Evolutionary conservation across 805 yeast genomes (phyloP), one percentile per base, ranked within the genome.

Genomic region (Kluyveromyces dobzhanskii): DNA sequence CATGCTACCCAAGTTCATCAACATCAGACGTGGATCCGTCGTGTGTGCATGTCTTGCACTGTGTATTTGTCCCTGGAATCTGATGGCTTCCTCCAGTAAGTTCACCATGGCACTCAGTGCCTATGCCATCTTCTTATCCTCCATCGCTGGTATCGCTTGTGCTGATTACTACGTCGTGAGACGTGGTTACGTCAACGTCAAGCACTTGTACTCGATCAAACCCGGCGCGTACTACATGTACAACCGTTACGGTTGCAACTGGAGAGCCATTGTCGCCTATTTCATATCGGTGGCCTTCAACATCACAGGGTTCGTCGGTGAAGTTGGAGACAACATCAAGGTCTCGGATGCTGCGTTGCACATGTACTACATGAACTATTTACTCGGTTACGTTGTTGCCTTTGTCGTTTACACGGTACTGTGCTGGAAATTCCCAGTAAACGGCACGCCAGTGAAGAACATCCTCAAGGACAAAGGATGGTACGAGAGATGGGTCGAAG

Each of bases 251-350:
- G 95, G 95, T 29, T 50, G 75, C 59, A 85, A 85, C 56, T 84
- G 94, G 92, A 71, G 94, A 57, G 95, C 90, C 2, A 78, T 75
- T 48, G 75, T 70, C 24, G 92, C 95, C 1, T 86, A 86, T 57
- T 57, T 86, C 47, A 70, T 79, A 48, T 95, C 95, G 40, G 79
- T 87, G 43, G 65, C 77, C 26, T 92, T 94, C 34, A 86, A 85
- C 52, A 79, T 86, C 53, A 82, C 82, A 16, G 96, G 96, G 1
- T 86, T 86, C 50, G 90, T 80, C 5, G 86, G 94, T 46, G 86
- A 87, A 8, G 77, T 84, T 17, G 45, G 45, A 4, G 31, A 39
- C 27, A 42, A 70, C 47, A 41, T 48, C 29, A 85, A 48, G 6
- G 53, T 84, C 12, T 87, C 94, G 17, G 61, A 64, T 28, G 92